Evolutionary conservation across 1,284 basidiomycete genomes (phyloP).

Genomic region (Leccinum pallidistipes): DNA sequence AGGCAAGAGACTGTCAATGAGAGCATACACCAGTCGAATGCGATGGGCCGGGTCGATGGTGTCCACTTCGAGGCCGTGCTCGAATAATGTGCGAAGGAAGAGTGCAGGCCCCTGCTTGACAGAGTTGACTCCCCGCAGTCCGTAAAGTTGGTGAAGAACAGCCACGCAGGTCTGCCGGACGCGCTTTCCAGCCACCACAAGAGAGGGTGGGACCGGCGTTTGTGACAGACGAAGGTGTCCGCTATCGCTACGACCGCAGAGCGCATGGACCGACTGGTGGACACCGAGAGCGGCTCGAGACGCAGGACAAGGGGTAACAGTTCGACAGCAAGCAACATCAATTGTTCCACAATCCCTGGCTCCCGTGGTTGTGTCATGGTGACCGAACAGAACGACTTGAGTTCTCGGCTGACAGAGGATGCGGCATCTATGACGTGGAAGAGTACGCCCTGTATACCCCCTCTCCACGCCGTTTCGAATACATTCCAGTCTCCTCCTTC

Average conservation of each 20-base stretch:
- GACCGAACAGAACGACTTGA: constrained; percentile 51
- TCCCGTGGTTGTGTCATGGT: constrained; percentile 36
- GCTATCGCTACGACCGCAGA: constrained; percentile 44
- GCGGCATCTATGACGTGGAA: constrained; percentile 56
- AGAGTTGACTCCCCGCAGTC: constrained; percentile 37
- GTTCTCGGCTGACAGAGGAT: constrained; percentile 46
- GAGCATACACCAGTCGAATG: constrained; percentile 51
- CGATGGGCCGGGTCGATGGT: constrained; percentile 56
- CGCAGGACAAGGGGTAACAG: constrained; percentile 50
- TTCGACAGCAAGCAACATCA: constrained; percentile 55
- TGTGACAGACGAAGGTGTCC: constrained; percentile 55
- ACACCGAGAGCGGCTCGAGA: constrained; percentile 47
- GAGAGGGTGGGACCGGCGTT: constrained; percentile 22
- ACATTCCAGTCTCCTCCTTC: constrained; percentile 53
- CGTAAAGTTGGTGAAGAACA: constrained; percentile 45
- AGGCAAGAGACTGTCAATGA: constrained; percentile 62
- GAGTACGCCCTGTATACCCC: constrained; percentile 54
- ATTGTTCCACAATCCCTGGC: constrained; percentile 46
- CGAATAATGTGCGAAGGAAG: constrained; percentile 55
- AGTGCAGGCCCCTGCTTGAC: constrained; percentile 42
- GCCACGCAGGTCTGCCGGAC: constrained; percentile 52
- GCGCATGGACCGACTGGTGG: constrained; percentile 50
- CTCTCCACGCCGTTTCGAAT: constrained; percentile 57
- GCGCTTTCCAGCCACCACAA: constrained; percentile 13
- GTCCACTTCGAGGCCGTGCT: constrained; percentile 40